phyloP scores from a whole-genome alignment of 1,284 basidiomycete genomes.

The Xerocomus cyaneibrunnescens region DNA sequence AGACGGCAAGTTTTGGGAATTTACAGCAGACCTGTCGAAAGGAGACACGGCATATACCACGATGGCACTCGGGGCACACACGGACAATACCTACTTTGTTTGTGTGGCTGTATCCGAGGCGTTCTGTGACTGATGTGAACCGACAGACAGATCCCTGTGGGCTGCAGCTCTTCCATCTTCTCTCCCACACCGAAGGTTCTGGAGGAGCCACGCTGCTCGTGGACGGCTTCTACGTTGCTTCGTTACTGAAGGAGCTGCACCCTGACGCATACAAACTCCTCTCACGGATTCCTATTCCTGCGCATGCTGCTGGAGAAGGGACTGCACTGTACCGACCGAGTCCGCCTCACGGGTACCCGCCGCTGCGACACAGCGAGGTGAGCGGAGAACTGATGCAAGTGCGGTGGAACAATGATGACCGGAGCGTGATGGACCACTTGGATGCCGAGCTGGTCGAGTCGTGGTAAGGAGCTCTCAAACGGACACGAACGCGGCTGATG shows the following conservation, averaged over 20 bases:
- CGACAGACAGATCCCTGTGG: slow-evolving; percentile 89
- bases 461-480: slow-evolving; percentile 51
- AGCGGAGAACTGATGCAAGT: slow-evolving; percentile 74
- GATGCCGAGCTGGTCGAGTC: slow-evolving; percentile 59
- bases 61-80: slow-evolving; percentile 86
- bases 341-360: slow-evolving; percentile 61
- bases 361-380: slow-evolving; percentile 62
- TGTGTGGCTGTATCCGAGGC: slow-evolving; percentile 22
- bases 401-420: slow-evolving; percentile 95
- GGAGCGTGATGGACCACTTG: slow-evolving; percentile 73
- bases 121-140: slow-evolving; percentile 15
- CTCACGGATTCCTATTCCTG: slow-evolving; percentile 67
- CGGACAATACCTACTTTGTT: slow-evolving; percentile 94
- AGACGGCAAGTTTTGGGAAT: slow-evolving; percentile 97
- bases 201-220: slow-evolving; percentile 91
- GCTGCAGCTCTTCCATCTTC: slow-evolving; percentile 92
- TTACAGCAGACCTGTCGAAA: slow-evolving; percentile 88
- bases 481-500: slow-evolving; percentile 4
- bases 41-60: slow-evolving; percentile 94
- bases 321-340: slow-evolving; percentile 63
- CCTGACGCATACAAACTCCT: slow-evolving; percentile 76
- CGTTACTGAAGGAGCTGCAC: slow-evolving; percentile 70
- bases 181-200: slow-evolving; percentile 78
- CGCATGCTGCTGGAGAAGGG: slow-evolving; percentile 87
- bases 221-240: slow-evolving; percentile 92